These are phyloP conservation scores for Bruguiera gymnorhiza DNA, from an alignment of 345 rosid genomes.

Conservation along the genomic window DNA sequence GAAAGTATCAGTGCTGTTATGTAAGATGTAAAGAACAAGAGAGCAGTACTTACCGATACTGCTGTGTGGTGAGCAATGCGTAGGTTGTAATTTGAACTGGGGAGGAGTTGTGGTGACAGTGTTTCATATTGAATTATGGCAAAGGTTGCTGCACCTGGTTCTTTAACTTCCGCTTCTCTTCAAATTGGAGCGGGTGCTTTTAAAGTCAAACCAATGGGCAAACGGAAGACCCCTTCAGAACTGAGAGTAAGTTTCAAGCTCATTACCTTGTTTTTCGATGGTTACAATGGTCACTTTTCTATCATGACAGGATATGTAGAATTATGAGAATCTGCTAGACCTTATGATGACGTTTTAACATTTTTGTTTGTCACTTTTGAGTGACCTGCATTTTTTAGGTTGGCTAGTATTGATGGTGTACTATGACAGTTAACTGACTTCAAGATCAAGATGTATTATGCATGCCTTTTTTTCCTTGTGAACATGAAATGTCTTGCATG, in stretches of 20 bases:
- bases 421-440: background rate
- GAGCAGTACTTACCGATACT: background rate
- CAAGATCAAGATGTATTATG: background rate
- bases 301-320: no score
- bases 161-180: conserved; percentile 41
- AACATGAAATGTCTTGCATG: background rate
- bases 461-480: background rate
- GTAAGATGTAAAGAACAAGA: no score
- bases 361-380: background rate
- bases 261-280: conserved; percentile 1
- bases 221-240: conserved; percentile 84
- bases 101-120: conserved; percentile 4
- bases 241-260: conserved; percentile 54
- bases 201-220: conserved; percentile 37
- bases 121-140: conserved; percentile 40
- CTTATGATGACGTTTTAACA: background rate
- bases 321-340: background rate
- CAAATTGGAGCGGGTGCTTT: conserved; percentile 44
- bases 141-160: conserved; percentile 58
- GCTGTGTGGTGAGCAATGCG: background rate
- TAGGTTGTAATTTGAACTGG: conserved; percentile 19
- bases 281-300: background rate
- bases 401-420: no score
- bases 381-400: no score
- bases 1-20: no score